Percentiles rank a stretch among this genome's conserved stretches.
These are phyloP conservation scores for Arctostaphylos glauca DNA, from an alignment of 148 eudicot genomes.

Conservation along the genomic window DNA sequence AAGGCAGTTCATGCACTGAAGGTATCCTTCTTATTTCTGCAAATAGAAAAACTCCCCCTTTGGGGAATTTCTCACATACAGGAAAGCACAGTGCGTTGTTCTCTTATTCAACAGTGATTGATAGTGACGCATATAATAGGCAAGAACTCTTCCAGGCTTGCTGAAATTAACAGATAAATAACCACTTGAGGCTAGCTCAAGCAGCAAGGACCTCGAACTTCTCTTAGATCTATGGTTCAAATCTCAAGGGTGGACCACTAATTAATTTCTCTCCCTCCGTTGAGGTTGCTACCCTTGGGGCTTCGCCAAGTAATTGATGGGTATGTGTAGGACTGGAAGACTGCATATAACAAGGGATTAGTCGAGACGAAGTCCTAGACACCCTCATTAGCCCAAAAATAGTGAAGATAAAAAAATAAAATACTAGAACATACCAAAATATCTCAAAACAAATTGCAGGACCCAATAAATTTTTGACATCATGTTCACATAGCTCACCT, in stretches of 20 bases:
- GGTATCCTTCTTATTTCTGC: too few species aligned
- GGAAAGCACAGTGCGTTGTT: not conserved
- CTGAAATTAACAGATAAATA: not conserved
- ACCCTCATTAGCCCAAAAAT: not conserved
- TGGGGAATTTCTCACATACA: too few species aligned
- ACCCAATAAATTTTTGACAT: not conserved
- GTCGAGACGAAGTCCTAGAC: not conserved
- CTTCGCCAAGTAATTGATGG: not conserved
- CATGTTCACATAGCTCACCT: conserved; percentile 44
- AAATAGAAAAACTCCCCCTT: too few species aligned
- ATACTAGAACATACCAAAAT: not conserved
- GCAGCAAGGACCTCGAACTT: not conserved
- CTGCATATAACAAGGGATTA: not conserved
- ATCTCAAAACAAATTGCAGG: not conserved
- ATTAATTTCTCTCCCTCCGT: not conserved
- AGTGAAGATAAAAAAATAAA: not conserved
- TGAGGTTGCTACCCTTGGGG: not conserved
- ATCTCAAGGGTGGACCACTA: not conserved
- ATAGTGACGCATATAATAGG: not conserved
- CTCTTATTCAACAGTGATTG: not conserved
- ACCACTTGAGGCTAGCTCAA: not conserved
- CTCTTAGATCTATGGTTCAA: not conserved
- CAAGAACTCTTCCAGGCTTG: not conserved
- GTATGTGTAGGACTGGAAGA: not conserved
- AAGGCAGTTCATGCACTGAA: too few species aligned